Base-by-base conservation (phyloP, 257 asterid species). In the Verbena officinalis region DNA sequence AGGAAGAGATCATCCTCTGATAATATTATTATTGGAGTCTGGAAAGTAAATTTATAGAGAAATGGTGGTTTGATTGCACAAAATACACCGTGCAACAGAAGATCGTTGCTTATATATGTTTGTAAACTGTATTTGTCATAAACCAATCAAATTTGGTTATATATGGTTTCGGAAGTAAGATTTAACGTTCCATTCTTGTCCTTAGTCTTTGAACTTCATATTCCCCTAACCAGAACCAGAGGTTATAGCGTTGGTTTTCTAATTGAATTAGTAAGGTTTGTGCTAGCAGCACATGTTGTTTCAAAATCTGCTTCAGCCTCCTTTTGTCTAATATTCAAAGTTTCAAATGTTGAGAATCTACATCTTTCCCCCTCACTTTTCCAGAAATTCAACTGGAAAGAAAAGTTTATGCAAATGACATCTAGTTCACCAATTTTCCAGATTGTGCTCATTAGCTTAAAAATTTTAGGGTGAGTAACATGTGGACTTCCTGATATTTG, bases 1-100 rank as follows among this genome's bases (percentile, higher is more conserved):
- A 87, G 57, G 96, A 85, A 43, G 97, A 90, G 69, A 87, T 90
- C 74, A 87, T 90, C 54, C 85, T 90, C 9, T 90, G 80, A 80
- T 56, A 43, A 22, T 55, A 31, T 1, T 49, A 38, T 57, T 14
- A 3, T 33, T 67, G 55, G 55, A 39, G 65, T 46, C 55, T 3
- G 50, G 4, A 33, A 45, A 23, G 60, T 55, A 1, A 15, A 23
- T 10, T 62, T 43, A n/a, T 68, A 49, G 54, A 40, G 40, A 15
- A 17, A 44, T 58, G 51, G 50, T 10, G 64, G 21, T 7, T 39
- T 5, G 21, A 15, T 19, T 17, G 16, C 45, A n/a, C n/a, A n/a
- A n/a, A n/a, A n/a, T n/a, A n/a, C 51, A 9, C 38, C 34, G 10
- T 1, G 14, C 33, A 33, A 23, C 42, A 42, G n/a, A 9, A 15